phyloP scores from a whole-genome alignment of 208 protist species.

The Vickermania ingenoplastis region DNA sequence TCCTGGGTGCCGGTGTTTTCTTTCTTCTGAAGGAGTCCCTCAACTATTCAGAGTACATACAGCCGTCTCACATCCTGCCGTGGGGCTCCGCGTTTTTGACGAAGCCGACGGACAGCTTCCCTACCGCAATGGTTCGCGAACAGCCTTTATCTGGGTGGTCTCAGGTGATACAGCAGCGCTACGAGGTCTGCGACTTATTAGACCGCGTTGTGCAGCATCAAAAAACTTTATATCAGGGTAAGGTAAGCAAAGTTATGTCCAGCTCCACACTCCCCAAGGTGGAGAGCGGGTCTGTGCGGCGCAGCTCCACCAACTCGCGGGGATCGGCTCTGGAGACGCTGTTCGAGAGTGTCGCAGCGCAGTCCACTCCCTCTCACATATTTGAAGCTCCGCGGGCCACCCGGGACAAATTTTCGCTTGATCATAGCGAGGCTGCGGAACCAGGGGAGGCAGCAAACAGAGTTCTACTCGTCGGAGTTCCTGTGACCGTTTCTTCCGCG shows the following conservation, averaged over 20 bases:
- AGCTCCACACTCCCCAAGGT: neutral
- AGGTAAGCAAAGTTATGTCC: neutral
- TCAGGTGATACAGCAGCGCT: slow-evolving; percentile 25
- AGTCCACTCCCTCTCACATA: neutral
- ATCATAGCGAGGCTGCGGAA: neutral
- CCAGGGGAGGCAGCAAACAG: neutral
- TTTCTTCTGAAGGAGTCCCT: slow-evolving; percentile 68
- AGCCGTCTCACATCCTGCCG: neutral
- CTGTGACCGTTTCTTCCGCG: neutral
- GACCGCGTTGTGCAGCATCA: slow-evolving; percentile 23
- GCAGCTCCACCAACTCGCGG: neutral
- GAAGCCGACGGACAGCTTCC: slow-evolving; percentile 2
- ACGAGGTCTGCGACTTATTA: slow-evolving; percentile 29
- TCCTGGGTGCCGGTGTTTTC: slow-evolving; percentile 67
- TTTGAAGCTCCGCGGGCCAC: neutral
- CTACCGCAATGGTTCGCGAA: slow-evolving; percentile 2
- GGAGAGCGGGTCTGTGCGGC: neutral
- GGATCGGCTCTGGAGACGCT: neutral
- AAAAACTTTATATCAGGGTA: neutral
- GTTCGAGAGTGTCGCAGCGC: neutral
- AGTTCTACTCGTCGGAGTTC: neutral
- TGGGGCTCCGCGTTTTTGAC: slow-evolving; percentile 2
- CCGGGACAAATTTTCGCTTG: neutral
- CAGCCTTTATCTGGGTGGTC: slow-evolving; percentile 22
- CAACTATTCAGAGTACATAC: slow-evolving; percentile 5